Conservation (phyloP, 129 eudicot species). For the Artemisia argyi region DNA sequence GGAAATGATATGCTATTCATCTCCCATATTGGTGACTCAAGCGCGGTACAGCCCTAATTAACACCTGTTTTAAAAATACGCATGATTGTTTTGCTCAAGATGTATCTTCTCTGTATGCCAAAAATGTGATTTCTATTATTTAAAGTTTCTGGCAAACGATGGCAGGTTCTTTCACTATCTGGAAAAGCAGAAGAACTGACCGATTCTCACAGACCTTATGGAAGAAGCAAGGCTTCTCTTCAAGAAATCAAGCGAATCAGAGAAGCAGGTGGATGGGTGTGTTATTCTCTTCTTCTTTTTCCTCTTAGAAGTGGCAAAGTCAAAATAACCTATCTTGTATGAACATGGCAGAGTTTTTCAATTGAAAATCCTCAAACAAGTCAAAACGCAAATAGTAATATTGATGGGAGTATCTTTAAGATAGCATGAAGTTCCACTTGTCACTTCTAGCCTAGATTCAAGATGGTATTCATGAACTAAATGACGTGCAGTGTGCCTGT, state of each 20-base stretch:
- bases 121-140: not conserved
- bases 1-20: constrained; percentile 61
- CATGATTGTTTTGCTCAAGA: constrained; percentile 3
- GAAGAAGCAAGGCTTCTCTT: constrained; percentile 75
- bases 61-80: not conserved
- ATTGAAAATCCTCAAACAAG: constrained; percentile 3
- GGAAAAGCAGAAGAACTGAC: constrained; percentile 92
- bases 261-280: constrained; percentile 99
- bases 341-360: not conserved
- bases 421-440: constrained; percentile 6
- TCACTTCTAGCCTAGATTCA: not conserved
- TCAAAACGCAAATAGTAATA: not conserved
- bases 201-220: constrained; percentile 88
- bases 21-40: constrained; percentile 95
- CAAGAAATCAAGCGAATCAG: constrained; percentile 78
- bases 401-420: not conserved
- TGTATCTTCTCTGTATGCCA: not conserved
- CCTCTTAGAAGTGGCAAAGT: not conserved
- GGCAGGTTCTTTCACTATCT: constrained; percentile 80
- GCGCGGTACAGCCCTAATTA: constrained; percentile 47
- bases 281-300: constrained; percentile 38
- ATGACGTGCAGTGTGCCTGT: not conserved
- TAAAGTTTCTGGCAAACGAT: not conserved
- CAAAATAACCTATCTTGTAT: not conserved
- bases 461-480: constrained; percentile 1